A percentile compares a stretch with the other conserved stretches of the same genome.
Conservation (phyloP, 176 grass and related monocot species). For the Melocanna baccifera region DNA sequence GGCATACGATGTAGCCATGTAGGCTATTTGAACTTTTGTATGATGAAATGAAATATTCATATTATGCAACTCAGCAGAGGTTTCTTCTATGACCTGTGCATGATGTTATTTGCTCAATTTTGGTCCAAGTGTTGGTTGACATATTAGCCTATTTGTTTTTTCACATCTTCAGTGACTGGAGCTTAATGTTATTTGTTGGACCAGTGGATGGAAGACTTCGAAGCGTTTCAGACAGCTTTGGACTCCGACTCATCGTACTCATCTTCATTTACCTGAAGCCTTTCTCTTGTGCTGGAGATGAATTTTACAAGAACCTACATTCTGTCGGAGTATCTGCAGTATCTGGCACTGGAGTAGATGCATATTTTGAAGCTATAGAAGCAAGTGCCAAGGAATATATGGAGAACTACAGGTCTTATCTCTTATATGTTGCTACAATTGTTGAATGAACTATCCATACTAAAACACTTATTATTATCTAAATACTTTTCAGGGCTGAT, state of each 20-base stretch:
- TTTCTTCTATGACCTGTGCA: neutral
- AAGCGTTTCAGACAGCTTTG: constrained; percentile 80
- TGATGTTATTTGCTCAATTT: constrained; percentile 7
- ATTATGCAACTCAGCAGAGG: neutral
- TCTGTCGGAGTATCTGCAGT: constrained; percentile 91
- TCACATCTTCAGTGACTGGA: constrained; percentile 7
- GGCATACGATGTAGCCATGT: neutral
- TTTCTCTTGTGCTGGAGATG: constrained; percentile 79
- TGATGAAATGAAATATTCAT: neutral
- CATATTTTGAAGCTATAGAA: constrained; percentile 81
- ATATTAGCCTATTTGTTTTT: neutral
- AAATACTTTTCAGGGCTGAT: constrained; percentile 60
- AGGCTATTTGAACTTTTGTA: neutral
- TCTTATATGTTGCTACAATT: neutral
- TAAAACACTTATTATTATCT: constrained; percentile 4
- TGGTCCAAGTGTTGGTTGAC: neutral
- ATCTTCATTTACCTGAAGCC: constrained; percentile 73
- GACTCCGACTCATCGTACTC: constrained; percentile 81
- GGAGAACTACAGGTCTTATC: constrained; percentile 80
- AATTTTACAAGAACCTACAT: constrained; percentile 84
- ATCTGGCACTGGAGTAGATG: constrained; percentile 67
- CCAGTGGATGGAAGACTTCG: constrained; percentile 99
- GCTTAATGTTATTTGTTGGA: constrained; percentile 27
- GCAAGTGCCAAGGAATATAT: constrained; percentile 75
- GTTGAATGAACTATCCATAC: neutral